These are phyloP conservation scores for Exophiala sp. DNA, from an alignment of 2,329 filamentous ascomycete genomes.

Conservation along the genomic window DNA sequence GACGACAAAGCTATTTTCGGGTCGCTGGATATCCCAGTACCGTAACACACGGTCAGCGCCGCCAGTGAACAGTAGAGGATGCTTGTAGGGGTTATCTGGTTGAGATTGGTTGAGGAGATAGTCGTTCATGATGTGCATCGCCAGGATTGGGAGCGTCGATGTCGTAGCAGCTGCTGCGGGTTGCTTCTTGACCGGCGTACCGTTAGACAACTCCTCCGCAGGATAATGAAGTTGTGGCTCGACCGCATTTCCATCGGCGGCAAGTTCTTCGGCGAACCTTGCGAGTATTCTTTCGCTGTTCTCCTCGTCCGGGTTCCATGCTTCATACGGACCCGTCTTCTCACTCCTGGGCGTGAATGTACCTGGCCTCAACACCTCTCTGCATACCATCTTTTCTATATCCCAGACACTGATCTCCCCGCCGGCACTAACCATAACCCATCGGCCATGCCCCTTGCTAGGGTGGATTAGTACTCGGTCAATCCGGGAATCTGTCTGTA, in stretches of 20 bases:
- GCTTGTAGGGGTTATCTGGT: conserved; percentile 48
- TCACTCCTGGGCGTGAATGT: conserved; percentile 13
- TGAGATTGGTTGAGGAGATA: conserved; percentile 36
- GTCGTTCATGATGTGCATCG: conserved; percentile 55
- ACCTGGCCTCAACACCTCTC: conserved; percentile 70
- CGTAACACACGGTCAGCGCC: conserved; percentile 86
- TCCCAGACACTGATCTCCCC: conserved; percentile 96
- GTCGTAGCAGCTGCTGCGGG: background rate
- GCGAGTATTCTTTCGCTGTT: conserved; percentile 78
- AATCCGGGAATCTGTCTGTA: conserved; percentile 67
- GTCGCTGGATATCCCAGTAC: conserved; percentile 81
- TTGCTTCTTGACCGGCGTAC: conserved; percentile 11
- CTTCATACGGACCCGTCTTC: conserved; percentile 60
- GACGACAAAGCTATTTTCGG: conserved; percentile 72
- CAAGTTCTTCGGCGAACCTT: conserved; percentile 61
- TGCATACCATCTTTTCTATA: conserved; percentile 78
- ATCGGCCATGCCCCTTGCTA: conserved; percentile 68
- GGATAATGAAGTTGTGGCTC: conserved; percentile 1
- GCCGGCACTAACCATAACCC: conserved; percentile 83
- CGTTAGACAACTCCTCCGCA: conserved; percentile 1
- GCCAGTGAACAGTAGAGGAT: conserved; percentile 78
- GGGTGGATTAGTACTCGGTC: conserved; percentile 67
- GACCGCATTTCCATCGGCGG: conserved; percentile 13
- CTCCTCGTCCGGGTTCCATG: conserved; percentile 87
- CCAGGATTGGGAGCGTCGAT: conserved; percentile 13